These are phyloP conservation scores for Angomonas desouzai DNA, from an alignment of 208 protist species.

Conservation along the genomic window DNA sequence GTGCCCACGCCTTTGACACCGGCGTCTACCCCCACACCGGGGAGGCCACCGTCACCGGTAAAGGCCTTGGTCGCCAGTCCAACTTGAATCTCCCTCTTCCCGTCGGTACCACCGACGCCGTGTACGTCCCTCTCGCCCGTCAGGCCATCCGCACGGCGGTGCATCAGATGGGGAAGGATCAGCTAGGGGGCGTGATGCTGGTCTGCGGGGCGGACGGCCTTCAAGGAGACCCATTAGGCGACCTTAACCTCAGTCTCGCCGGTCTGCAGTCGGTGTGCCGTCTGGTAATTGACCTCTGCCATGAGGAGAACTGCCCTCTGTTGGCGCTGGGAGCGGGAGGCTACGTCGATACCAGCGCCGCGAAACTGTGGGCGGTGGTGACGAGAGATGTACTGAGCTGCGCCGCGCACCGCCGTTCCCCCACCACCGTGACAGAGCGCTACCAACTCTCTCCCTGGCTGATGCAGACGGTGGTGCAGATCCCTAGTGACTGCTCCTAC, in stretches of 20 bases:
- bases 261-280: constrained; percentile 36
- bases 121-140: constrained; percentile 74
- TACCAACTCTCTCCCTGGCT: constrained; percentile 31
- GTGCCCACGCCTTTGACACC: constrained; percentile 82
- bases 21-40: constrained; percentile 96
- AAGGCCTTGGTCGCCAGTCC: constrained; percentile 77
- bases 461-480: constrained; percentile 23
- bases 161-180: constrained; percentile 51
- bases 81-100: constrained; percentile 91
- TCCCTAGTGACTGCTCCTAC: constrained; percentile 38
- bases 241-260: constrained; percentile 89
- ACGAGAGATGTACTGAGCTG: constrained; percentile 49
- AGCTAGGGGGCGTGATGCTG: constrained; percentile 92
- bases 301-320: constrained; percentile 19
- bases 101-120: constrained; percentile 79
- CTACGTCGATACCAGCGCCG: constrained; percentile 39
- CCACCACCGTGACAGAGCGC: constrained; percentile 11
- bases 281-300: constrained; percentile 22
- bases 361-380: constrained; percentile 30
- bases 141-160: constrained; percentile 73
- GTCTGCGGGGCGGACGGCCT: constrained; percentile 97
- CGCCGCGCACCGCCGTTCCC: constrained; percentile 20
- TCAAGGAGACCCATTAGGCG: constrained; percentile 92
- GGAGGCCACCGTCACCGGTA: constrained; percentile 86
- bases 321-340: constrained; percentile 34